Base-by-base conservation (phyloP, 345 rosid species). In the Acer yangbiense region DNA sequence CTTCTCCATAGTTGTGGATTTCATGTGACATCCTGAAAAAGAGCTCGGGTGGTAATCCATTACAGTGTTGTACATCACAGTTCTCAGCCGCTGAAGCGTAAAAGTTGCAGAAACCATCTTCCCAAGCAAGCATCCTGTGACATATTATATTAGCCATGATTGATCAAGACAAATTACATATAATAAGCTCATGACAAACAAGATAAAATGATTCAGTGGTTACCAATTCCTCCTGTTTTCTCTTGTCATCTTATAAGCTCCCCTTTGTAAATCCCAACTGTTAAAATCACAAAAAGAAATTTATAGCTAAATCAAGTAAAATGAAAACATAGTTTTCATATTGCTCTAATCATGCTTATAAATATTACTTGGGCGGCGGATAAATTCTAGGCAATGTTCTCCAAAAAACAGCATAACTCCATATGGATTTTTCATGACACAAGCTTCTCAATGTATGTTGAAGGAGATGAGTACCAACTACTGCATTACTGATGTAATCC, bases 121-220 rank as follows among this genome's bases (percentile, higher is more conserved):
- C 75, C 75, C 75, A 72, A 32, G 75, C 75, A 55, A 72, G 75
- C 65, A 72, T 72, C 75, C 75, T 72, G 65, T 3, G 35, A 58
- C 48, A 29, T 17, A 29, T 27, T 3, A 27, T 17, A 29, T 27
- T 3, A 32, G 43, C 21, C 64, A 27, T 71, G 18, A 69, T 23
- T 21, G 6, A 21, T 18, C 58, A 46, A 25, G 6, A 27, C 29
- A 35, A 63, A 63, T 9, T 0, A 11, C 63, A n/a, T n/a, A 61
- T 20, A 7, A 20, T 21, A 25, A 17, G 65, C 13, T 21, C 23
- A 29, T 5, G 4, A 35, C 4, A 25, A 65, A 65, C 43, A 25
- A 65, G 68, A 11, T 2, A 27, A 32, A 65, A 12, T 25, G 68
- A 48, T 52, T 25, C 9, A 70, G 61, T 16, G 25, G 29, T 35